These are phyloP conservation scores for Acanthamoeba culbertsoni DNA, from an alignment of 208 protist genomes.

Conservation along the genomic window DNA sequence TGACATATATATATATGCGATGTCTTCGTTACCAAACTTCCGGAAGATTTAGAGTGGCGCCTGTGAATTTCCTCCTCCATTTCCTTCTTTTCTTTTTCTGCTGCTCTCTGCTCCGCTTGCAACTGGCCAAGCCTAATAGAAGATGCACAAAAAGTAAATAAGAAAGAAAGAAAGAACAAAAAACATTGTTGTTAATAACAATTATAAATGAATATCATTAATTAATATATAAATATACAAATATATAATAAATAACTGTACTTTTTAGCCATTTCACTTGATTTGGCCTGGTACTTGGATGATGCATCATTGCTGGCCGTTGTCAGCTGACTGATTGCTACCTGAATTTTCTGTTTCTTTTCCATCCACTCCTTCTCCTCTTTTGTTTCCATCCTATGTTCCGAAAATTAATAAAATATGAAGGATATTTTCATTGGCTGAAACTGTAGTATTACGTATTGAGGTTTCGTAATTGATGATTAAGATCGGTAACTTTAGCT, in stretches of 20 bases:
- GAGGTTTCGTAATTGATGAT: neutral
- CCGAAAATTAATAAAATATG: too few relatives aligned
- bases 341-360: neutral
- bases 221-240: neutral
- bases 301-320: neutral
- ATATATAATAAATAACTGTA: neutral
- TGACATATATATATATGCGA: too few relatives aligned
- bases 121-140: neutral
- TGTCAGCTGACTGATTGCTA: neutral
- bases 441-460: neutral
- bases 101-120: neutral
- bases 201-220: neutral
- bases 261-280: neutral
- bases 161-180: neutral
- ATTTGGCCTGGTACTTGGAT: neutral
- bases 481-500: neutral
- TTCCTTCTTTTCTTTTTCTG: neutral
- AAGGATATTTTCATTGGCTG: neutral
- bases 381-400: neutral
- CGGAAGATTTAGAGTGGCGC: neutral
- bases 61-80: neutral
- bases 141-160: neutral
- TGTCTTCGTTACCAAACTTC: too few relatives aligned
- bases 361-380: slow-evolving; percentile 3
- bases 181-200: neutral